Evolutionary conservation across 495 filamentous ascomycete species (phyloP), one percentile per base, ranked within the genome.

Genomic region (Xylaria longipes): DNA sequence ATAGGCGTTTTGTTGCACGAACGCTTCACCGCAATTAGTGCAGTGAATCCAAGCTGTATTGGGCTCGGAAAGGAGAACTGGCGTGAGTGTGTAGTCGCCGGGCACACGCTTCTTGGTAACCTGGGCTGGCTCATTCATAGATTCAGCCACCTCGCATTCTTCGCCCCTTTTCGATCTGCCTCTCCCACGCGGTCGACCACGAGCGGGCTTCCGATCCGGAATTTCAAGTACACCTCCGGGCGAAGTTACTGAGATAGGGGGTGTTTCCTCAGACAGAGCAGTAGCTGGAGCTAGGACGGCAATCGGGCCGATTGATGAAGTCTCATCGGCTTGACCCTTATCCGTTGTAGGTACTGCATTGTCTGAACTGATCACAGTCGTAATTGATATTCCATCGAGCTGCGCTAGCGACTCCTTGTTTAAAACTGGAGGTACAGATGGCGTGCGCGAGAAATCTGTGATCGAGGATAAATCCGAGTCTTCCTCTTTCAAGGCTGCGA

Each of bases 1-100:
- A 79, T 96, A 98, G 2, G 91, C 94, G 74, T 98, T 91, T 22
- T 86, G 84, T 75, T 99, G 95, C 1, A 98, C 90, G 75, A 98
- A 99, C 71, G 89, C 87, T 1, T 85, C 82, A 76, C 88, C 87
- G 83, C 96, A 99, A 56, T 91, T 92, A 63, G 89, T 92, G 79
- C 96, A 99, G 65, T 90, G 87, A 45, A 97, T 91, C 94, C 94
- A 97, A 22, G 92, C 91, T 67, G 89, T 89, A 71, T 91, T 91
- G 4, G 90, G 87, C 63, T 92, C 89, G 0, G 89, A 88, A 5
- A 97, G 90, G 1, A 97, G 84, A 33, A 87, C 80, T 1, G 89
- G 85, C 0, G 92, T 95, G 39, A 92, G 90, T 65, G 90, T 90
- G 77, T 95, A 95, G 77, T 97, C 93, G 0, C 93, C 92, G 0